A percentile compares a stretch with the other conserved stretches of the same genome.
These are phyloP conservation scores for Colletotrichum cereale DNA, from an alignment of 2,329 filamentous ascomycete species.

Conservation along the genomic window DNA sequence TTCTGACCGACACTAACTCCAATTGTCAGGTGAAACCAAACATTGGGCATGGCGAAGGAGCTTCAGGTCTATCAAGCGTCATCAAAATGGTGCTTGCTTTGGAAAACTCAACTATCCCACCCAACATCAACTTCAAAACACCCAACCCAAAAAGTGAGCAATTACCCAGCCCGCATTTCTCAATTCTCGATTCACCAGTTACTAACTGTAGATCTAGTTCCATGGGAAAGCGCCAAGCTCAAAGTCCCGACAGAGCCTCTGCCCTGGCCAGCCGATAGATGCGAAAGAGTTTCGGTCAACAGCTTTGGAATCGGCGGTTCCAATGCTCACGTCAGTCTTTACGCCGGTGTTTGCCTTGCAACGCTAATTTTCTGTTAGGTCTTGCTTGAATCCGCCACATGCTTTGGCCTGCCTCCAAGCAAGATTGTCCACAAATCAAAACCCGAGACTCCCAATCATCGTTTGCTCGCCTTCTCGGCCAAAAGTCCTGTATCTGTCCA, in stretches of 20 bases:
- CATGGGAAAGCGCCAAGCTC: conserved; percentile 45
- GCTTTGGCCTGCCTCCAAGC: conserved; percentile 3
- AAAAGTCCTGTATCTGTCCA: conserved; percentile 6
- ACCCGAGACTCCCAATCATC: background rate
- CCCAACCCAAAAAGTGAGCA: conserved; percentile 46
- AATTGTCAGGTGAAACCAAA: conserved; percentile 50
- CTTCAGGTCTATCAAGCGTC: conserved; percentile 56
- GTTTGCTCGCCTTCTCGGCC: conserved; percentile 24
- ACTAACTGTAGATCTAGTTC: background rate
- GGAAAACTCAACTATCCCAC: conserved; percentile 55
- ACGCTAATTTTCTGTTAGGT: conserved; percentile 3
- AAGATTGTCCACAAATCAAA: background rate
- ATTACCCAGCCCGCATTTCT: rapidly evolving
- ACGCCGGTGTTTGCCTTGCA: background rate
- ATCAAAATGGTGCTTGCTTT: conserved; percentile 58
- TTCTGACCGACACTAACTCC: background rate
- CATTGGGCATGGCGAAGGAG: conserved; percentile 59
- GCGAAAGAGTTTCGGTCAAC: conserved; percentile 47
- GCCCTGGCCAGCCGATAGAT: conserved; percentile 48
- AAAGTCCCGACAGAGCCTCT: conserved; percentile 47
- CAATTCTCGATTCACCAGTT: conserved; percentile 19
- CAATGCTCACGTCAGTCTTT: conserved; percentile 49
- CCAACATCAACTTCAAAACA: conserved; percentile 52
- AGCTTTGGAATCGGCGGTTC: conserved; percentile 53
- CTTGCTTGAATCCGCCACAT: conserved; percentile 29